Percentiles rank a stretch among this genome's conserved stretches.
phyloP scores from a whole-genome alignment of 805 yeast genomes.

The Kluyveromyces nonfermentans region DNA sequence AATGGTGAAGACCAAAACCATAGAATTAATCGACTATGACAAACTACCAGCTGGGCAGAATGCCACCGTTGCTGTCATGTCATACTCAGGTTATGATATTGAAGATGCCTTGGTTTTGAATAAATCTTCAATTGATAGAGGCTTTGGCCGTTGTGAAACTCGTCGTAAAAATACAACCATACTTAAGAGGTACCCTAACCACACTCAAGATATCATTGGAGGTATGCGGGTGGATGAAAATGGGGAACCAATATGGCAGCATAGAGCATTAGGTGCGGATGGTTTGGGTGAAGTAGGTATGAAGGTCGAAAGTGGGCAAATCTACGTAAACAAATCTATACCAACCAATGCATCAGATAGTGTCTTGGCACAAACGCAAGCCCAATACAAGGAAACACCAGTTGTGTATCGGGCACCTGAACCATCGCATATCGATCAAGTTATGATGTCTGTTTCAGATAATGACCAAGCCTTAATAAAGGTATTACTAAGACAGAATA shows the following conservation, averaged over 20 bases:
- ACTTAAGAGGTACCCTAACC: slow-evolving; percentile 86
- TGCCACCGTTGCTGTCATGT: slow-evolving; percentile 98
- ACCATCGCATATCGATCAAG: slow-evolving; percentile 91
- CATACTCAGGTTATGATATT: slow-evolving; percentile 97
- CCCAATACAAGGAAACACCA: slow-evolving; percentile 82
- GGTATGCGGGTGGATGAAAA: slow-evolving; percentile 85
- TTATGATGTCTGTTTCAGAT: slow-evolving; percentile 93
- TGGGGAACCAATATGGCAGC: slow-evolving; percentile 78
- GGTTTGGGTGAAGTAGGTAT: slow-evolving; percentile 96
- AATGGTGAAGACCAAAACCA: slow-evolving; percentile 96
- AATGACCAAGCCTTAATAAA: slow-evolving; percentile 91
- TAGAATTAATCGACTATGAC: slow-evolving; percentile 90
- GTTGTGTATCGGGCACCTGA: slow-evolving; percentile 91
- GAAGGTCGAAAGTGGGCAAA: slow-evolving; percentile 84
- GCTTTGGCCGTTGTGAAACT: slow-evolving; percentile 96
- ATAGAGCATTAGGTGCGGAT: slow-evolving; percentile 80
- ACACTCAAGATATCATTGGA: slow-evolving; percentile 81
- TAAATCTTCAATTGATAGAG: slow-evolving; percentile 89
- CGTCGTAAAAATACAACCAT: slow-evolving; percentile 85
- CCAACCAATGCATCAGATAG: slow-evolving; percentile 76
- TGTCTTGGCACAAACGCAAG: slow-evolving; percentile 27
- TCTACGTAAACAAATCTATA: slow-evolving; percentile 84
- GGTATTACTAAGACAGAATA: slow-evolving; percentile 85
- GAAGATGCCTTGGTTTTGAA: slow-evolving; percentile 96
- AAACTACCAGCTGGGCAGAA: slow-evolving; percentile 98